Base-by-base conservation (phyloP, 129 eudicot genomes). In the Apium graveolens region DNA sequence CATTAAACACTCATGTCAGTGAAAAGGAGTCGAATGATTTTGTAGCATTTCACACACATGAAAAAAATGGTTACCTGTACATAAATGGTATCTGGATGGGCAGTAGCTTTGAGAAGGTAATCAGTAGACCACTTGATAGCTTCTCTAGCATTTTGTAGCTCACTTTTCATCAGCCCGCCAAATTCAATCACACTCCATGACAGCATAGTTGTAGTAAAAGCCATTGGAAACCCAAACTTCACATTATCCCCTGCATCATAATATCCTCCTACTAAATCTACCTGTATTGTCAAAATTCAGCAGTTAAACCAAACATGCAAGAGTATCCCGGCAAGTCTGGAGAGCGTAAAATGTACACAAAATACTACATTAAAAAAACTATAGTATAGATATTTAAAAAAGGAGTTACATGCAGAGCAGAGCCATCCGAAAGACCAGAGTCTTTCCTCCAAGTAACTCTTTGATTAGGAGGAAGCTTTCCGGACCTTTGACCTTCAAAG, bases 111-210 rank as follows among this genome's bases (percentile, higher is more conserved):
- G 78, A 96, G 99, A 18, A 96, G 90, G 78, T 96, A 96, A 74
- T 92, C 99, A 51, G 97, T 90, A 73, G 90, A 92, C 99, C 97
- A 96, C n/a, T 95, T 88, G 32, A 96, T 85, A 60, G 99, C 99
- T 79, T 89, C 89, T 78, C 80, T 90, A 5, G 99, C 99, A 81
- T 96, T 86, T 14, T 84, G 88, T 55, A 96, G 69, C 78, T 96
- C 99, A 24, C 86, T 81, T 80, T 96, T 96, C 99, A 96, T 96
- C 21, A 89, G 66, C 48, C 99, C 99, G 69, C 97, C 99, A 77
- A 92, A 96, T 78, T 96, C 99, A 66, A 96, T 85, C 78, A 96
- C 99, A 81, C 99, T 92, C 99, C 99, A 96, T 76, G 99, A 92
- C 32, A 96, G 77, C 99, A 96, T 96, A 7, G 99, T 96, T 74